Conservation (phyloP, 208 protist genomes). For the Hexamita inflata region DNA sequence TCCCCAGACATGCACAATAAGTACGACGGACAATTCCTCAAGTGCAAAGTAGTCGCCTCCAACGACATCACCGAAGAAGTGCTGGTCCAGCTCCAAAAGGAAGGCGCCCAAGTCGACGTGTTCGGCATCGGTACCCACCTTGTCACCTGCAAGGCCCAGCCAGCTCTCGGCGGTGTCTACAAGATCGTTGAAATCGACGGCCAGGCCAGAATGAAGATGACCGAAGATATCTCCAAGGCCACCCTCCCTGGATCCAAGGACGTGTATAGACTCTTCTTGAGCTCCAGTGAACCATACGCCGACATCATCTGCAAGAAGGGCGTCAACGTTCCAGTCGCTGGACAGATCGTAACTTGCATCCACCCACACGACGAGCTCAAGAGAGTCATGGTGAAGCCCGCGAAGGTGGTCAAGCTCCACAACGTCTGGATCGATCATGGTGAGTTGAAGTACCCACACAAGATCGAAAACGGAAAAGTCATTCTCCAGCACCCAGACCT, state of each 20-base stretch:
- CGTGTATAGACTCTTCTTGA: constrained; percentile 49
- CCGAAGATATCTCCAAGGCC: constrained; percentile 48
- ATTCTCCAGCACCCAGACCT: too few species aligned
- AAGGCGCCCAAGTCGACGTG: constrained; percentile 54
- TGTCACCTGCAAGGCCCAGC: constrained; percentile 63
- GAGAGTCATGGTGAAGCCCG: too few species aligned
- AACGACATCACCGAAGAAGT: constrained; percentile 62
- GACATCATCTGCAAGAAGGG: too few species aligned
- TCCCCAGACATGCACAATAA: too few species aligned
- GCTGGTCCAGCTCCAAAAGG: constrained; percentile 47
- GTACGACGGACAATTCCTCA: constrained; percentile 42
- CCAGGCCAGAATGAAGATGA: constrained; percentile 62
- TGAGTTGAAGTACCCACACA: too few species aligned
- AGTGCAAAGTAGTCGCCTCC: constrained; percentile 53
- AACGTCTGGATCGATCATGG: too few species aligned
- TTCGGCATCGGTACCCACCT: constrained; percentile 72
- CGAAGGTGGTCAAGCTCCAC: too few species aligned
- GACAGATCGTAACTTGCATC: too few species aligned
- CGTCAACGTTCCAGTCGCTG: too few species aligned
- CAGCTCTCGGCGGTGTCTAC: constrained; percentile 68
- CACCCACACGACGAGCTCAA: too few species aligned
- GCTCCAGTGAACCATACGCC: constrained; percentile 21
- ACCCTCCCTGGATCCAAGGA: constrained; percentile 59
- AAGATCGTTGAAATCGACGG: constrained; percentile 62
- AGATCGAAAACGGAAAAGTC: too few species aligned